A percentile compares a stretch with the other conserved stretches of the same genome.
phyloP scores from a whole-genome alignment of 805 yeast genomes.

The Yamadazyma laniorum region DNA sequence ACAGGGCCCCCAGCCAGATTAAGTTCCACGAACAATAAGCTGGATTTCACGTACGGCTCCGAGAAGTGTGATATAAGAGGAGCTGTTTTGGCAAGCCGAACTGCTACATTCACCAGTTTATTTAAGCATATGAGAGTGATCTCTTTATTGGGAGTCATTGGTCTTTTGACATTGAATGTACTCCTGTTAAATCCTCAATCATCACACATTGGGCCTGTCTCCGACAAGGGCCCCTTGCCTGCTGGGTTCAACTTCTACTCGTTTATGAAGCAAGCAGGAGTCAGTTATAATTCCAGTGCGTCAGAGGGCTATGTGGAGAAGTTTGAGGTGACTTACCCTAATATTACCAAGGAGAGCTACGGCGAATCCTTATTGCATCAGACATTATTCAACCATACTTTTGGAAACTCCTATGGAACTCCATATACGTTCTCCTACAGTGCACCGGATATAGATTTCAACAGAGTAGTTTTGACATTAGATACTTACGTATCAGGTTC shows the following conservation, averaged over 20 bases:
- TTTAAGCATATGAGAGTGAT: neutral
- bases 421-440: constrained; percentile 44
- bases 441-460: constrained; percentile 46
- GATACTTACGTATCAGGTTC: constrained; percentile 54
- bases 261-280: neutral
- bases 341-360: constrained; percentile 20
- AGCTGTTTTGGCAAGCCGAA: neutral
- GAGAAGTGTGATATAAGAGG: neutral
- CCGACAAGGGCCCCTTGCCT: neutral
- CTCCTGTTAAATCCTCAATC: neutral
- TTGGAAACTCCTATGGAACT: constrained; percentile 61
- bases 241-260: neutral
- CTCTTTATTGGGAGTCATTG: neutral
- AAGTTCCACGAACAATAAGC: neutral
- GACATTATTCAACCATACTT: constrained; percentile 43
- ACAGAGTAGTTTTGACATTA: constrained; percentile 53
- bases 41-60: constrained; percentile 1
- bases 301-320: constrained; percentile 13
- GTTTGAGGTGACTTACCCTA: constrained; percentile 28
- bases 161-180: neutral
- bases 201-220: neutral
- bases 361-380: constrained; percentile 41
- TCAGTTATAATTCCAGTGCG: neutral
- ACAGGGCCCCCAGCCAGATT: too few relatives aligned
- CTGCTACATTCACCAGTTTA: neutral